Conservation (phyloP, 306 rosid species). For the Castanea crenata region DNA sequence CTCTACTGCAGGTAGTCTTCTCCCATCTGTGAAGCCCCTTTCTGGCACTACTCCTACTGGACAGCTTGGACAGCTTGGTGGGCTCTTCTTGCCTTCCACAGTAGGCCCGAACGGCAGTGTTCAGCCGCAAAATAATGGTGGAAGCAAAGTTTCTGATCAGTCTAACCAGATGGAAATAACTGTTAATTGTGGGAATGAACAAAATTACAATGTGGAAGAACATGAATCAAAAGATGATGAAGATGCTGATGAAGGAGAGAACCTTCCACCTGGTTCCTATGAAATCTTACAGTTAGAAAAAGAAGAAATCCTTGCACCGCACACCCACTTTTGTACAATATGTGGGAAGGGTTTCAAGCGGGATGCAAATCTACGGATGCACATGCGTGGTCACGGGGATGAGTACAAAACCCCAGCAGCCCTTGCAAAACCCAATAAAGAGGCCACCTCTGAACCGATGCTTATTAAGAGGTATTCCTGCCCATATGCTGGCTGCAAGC, state of each 20-base stretch:
- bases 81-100: constrained; percentile 41
- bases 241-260: constrained; percentile 86
- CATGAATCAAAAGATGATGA: constrained; percentile 90
- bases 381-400: constrained; percentile 99
- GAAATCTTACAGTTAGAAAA: constrained; percentile 93
- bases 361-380: constrained; percentile 96
- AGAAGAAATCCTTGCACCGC: constrained; percentile 99
- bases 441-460: constrained; percentile 53
- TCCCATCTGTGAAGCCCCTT: constrained; percentile 69
- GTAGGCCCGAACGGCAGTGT: constrained; percentile 28
- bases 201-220: constrained; percentile 56
- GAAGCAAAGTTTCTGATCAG: constrained; percentile 48
- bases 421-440: constrained; percentile 88
- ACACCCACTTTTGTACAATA: constrained; percentile 91
- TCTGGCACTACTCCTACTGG: constrained; percentile 40
- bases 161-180: constrained; percentile 41
- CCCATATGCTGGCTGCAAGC: constrained; percentile 89
- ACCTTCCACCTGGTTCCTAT: constrained; percentile 86
- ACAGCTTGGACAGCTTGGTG: constrained; percentile 51
- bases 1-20: constrained; percentile 92
- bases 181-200: constrained; percentile 47
- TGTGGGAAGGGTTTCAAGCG: constrained; percentile 99
- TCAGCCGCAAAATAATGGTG: constrained; percentile 38
- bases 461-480: constrained; percentile 95
- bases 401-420: constrained; percentile 98